phyloP scores from a whole-genome alignment of 768 basidiomycete genomes.

The Suillus decipiens region DNA sequence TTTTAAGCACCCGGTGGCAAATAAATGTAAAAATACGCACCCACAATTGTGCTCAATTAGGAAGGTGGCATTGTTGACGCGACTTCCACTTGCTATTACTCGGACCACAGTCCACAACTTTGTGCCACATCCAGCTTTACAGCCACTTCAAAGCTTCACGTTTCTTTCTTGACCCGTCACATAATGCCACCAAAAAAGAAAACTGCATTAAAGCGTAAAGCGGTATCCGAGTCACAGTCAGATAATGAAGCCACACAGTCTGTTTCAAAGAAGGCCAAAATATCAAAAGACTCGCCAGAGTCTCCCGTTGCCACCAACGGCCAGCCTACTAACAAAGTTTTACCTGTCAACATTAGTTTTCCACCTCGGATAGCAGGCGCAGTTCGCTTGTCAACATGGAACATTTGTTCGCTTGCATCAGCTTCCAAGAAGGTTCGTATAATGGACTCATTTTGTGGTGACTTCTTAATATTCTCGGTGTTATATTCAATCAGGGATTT shows the following conservation, averaged over 20 bases:
- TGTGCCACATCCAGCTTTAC: neutral
- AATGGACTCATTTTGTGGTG: neutral
- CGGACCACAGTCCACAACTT: too few species aligned
- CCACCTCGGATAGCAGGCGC: conserved; percentile 49
- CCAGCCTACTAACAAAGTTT: conserved; percentile 73
- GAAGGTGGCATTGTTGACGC: conserved; percentile 1
- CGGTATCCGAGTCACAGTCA: conserved; percentile 26
- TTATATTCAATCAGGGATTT: conserved; percentile 60
- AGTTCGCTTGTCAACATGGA: conserved; percentile 70
- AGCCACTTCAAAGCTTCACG: neutral
- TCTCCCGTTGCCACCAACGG: conserved; percentile 36
- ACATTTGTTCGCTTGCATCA: conserved; percentile 75
- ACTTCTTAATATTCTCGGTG: neutral
- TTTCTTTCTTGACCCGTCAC: neutral
- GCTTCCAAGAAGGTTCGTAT: conserved; percentile 72
- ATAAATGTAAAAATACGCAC: conserved; percentile 17
- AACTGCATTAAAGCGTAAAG: conserved; percentile 33
- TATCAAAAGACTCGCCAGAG: conserved; percentile 20
- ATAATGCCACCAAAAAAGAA: conserved; percentile 36
- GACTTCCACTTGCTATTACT: neutral
- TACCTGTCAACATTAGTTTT: conserved; percentile 65
- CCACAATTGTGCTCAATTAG: conserved; percentile 18
- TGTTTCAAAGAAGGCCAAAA: conserved; percentile 29
- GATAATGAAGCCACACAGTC: conserved; percentile 28
- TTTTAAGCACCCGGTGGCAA: conserved; percentile 4